These are phyloP conservation scores for Lentithecium fluviatile DNA, from an alignment of 495 filamentous ascomycete genomes.

Conservation along the genomic window DNA sequence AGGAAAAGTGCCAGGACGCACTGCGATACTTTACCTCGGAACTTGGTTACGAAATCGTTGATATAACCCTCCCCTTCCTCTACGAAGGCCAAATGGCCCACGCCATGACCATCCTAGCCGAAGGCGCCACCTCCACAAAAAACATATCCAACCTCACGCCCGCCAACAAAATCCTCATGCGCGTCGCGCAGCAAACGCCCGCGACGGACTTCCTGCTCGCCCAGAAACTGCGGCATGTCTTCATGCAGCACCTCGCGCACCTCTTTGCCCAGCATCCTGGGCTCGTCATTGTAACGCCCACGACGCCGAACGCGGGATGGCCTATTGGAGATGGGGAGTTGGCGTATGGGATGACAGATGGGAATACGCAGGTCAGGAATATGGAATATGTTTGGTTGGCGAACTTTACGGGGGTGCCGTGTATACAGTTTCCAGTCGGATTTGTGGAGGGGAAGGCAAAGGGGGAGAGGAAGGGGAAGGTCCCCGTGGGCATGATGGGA, in stretches of 20 bases:
- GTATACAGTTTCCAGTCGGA: slow-evolving; percentile 75
- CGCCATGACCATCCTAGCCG: slow-evolving; percentile 69
- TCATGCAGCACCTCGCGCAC: slow-evolving; percentile 80
- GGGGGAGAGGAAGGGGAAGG: slow-evolving; percentile 50
- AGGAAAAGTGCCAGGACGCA: slow-evolving; percentile 56
- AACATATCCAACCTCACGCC: slow-evolving; percentile 56
- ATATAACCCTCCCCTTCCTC: slow-evolving; percentile 76
- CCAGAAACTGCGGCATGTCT: slow-evolving; percentile 68
- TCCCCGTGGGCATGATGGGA: slow-evolving; percentile 85
- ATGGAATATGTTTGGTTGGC: slow-evolving; percentile 91
- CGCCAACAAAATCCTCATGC: slow-evolving; percentile 72
- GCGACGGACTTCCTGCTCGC: slow-evolving; percentile 70
- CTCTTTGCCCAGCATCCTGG: slow-evolving; percentile 73
- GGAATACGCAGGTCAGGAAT: slow-evolving; percentile 65
- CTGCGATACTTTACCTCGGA: slow-evolving; percentile 60
- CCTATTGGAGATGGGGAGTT: slow-evolving; percentile 59
- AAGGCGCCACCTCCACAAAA: slow-evolving; percentile 33
- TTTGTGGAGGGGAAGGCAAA: slow-evolving; percentile 51
- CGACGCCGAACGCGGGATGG: slow-evolving; percentile 75
- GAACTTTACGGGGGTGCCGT: slow-evolving; percentile 78
- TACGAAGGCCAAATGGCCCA: slow-evolving; percentile 74
- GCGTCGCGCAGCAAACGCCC: slow-evolving; percentile 60
- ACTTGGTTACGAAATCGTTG: slow-evolving; percentile 64
- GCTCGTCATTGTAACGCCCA: slow-evolving; percentile 76
- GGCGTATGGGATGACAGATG: slow-evolving; percentile 68